A percentile compares a stretch with the other conserved stretches of the same genome.
These are phyloP conservation scores for Ascochyta clinopodiicola DNA, from an alignment of 2,329 filamentous ascomycete species.

Conservation along the genomic window DNA sequence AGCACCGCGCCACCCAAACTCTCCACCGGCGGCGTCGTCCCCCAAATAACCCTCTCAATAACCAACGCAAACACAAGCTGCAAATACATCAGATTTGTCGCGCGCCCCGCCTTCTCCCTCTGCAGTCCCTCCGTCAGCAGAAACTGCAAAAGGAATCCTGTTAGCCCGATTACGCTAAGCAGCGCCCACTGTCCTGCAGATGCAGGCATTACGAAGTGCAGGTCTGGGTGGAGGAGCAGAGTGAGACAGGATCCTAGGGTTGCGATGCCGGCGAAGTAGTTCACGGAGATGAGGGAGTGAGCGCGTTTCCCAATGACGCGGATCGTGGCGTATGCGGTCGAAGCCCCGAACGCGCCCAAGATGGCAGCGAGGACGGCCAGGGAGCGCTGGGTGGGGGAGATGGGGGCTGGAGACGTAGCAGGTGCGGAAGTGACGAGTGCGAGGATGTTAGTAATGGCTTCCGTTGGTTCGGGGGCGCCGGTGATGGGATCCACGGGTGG, in stretches of 20 bases:
- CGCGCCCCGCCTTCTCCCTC: constrained; percentile 67
- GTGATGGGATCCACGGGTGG: constrained; percentile 30
- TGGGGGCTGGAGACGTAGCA: constrained; percentile 9
- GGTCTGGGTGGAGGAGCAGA: constrained; percentile 61
- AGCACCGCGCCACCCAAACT: constrained; percentile 33
- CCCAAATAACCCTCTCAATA: constrained; percentile 66
- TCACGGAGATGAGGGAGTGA: constrained; percentile 80
- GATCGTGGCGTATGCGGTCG: constrained; percentile 75
- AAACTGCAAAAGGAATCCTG: constrained; percentile 82
- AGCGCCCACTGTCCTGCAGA: constrained; percentile 67
- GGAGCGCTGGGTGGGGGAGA: constrained; percentile 69
- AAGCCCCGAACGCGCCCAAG: constrained; percentile 75
- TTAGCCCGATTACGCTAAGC: constrained; percentile 70
- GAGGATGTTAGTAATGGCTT: constrained; percentile 19
- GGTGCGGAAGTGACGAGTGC: neutral
- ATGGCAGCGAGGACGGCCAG: constrained; percentile 72
- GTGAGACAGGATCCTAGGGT: constrained; percentile 67
- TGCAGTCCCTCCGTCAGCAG: constrained; percentile 76
- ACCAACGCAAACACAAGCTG: constrained; percentile 70
- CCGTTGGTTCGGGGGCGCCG: constrained; percentile 35
- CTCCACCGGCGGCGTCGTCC: constrained; percentile 36
- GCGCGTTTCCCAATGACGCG: constrained; percentile 78
- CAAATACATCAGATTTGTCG: constrained; percentile 69
- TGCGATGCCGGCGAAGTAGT: constrained; percentile 76
- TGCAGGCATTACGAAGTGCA: constrained; percentile 62